Conservation (phyloP, 257 asterid genomes). For the Salvia splendens region DNA sequence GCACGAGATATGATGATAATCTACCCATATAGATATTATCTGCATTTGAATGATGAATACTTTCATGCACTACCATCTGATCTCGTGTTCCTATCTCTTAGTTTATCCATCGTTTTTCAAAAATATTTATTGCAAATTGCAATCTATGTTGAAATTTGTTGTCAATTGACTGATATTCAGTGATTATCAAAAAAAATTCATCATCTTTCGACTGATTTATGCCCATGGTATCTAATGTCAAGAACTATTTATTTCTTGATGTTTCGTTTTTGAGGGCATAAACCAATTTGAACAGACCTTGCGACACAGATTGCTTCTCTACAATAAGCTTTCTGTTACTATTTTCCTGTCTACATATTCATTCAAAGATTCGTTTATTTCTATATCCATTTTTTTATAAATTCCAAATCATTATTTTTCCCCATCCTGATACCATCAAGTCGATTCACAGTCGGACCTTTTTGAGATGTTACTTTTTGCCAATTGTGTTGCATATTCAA, state of each 20-base stretch:
- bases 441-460: too few relatives aligned
- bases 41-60: slow-evolving; percentile 65
- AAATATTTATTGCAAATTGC: neutral
- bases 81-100: slow-evolving; percentile 40
- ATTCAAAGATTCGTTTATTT: too few relatives aligned
- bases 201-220: slow-evolving; percentile 75
- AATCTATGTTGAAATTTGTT: slow-evolving; percentile 50
- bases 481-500: too few relatives aligned
- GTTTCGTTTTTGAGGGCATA: slow-evolving; percentile 65
- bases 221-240: slow-evolving; percentile 66
- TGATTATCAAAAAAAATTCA: slow-evolving; percentile 57
- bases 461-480: too few relatives aligned
- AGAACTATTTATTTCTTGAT: slow-evolving; percentile 43
- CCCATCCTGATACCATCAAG: too few relatives aligned
- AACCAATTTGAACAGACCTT: slow-evolving; percentile 49
- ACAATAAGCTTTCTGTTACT: slow-evolving; percentile 56
- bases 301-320: slow-evolving; percentile 67
- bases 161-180: slow-evolving; percentile 36
- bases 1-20: slow-evolving; percentile 58
- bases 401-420: too few relatives aligned
- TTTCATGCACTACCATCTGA: slow-evolving; percentile 98
- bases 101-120: neutral
- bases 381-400: too few relatives aligned
- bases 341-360: slow-evolving; percentile 38
- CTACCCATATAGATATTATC: slow-evolving; percentile 50